Evolutionary conservation across 768 basidiomycete genomes (phyloP).

Genomic region (Tylopilus rubrobrunneus): DNA sequence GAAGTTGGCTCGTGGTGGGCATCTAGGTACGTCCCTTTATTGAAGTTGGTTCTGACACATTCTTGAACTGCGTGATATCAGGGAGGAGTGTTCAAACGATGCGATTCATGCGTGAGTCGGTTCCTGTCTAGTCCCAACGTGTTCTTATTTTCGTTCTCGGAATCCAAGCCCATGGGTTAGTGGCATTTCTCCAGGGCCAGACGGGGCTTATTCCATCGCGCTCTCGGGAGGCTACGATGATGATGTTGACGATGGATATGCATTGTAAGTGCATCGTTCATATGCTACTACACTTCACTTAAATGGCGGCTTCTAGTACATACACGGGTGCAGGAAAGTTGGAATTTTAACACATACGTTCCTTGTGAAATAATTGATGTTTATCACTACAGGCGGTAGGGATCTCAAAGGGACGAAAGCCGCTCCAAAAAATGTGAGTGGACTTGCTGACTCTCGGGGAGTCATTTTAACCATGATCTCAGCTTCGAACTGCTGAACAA

Average conservation of each 20-base stretch:
- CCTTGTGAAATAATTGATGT: background rate
- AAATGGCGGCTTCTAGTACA: conserved; percentile 43
- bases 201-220: conserved; percentile 82
- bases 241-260: conserved; percentile 78
- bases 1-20: conserved; percentile 84
- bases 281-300: background rate
- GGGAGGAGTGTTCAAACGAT: conserved; percentile 65
- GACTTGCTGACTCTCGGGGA: background rate
- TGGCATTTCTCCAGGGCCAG: conserved; percentile 58
- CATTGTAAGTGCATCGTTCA: conserved; percentile 54
- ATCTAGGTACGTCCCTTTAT: conserved; percentile 41
- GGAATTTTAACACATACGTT: background rate
- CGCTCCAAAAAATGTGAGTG: conserved; percentile 76
- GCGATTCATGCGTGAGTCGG: conserved; percentile 77
- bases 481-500: conserved; percentile 89
- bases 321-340: conserved; percentile 71
- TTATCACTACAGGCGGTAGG: conserved; percentile 57
- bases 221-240: conserved; percentile 89
- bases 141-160: background rate
- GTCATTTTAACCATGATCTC: background rate
- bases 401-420: conserved; percentile 81
- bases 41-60: background rate
- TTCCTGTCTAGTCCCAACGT: background rate
- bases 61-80: conserved; percentile 13
- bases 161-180: conserved; percentile 69